Conservation (phyloP, 1,284 basidiomycete genomes). For the Apiotrichum siamense region DNA sequence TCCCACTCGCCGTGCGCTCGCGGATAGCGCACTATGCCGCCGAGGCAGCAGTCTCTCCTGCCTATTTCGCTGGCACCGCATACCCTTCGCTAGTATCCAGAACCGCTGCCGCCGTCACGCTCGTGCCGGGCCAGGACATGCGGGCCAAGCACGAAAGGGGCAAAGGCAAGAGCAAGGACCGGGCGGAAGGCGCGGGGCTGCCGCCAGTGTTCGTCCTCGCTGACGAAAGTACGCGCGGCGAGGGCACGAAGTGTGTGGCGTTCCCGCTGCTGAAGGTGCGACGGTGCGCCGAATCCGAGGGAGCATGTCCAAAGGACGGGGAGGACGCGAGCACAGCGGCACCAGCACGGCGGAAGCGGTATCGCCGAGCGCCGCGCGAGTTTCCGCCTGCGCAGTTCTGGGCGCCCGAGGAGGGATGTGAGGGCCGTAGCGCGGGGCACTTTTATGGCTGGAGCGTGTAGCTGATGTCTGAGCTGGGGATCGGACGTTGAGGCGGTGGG, state of each 20-base stretch:
- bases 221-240: background rate
- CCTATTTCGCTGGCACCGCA: background rate
- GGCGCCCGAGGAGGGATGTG: background rate
- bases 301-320: background rate
- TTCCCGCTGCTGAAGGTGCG: background rate
- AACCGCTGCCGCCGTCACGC: background rate
- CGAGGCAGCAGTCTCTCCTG: slow-evolving; percentile 1
- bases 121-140: background rate
- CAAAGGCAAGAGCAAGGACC: background rate
- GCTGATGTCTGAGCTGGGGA: no score
- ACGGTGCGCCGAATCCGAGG: background rate
- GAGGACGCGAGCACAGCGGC: background rate
- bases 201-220: background rate
- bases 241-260: background rate
- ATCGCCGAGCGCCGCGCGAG: background rate
- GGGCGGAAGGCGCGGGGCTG: background rate
- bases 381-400: background rate
- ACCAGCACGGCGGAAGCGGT: background rate
- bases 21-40: slow-evolving; percentile 2
- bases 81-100: background rate
- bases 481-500: no score
- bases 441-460: slow-evolving; percentile 3
- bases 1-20: background rate
- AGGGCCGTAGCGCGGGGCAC: background rate
- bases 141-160: background rate